Evolutionary conservation across 345 rosid species (phyloP), one percentile per base, ranked within the genome.

Genomic region (Eutrema heterophyllum): DNA sequence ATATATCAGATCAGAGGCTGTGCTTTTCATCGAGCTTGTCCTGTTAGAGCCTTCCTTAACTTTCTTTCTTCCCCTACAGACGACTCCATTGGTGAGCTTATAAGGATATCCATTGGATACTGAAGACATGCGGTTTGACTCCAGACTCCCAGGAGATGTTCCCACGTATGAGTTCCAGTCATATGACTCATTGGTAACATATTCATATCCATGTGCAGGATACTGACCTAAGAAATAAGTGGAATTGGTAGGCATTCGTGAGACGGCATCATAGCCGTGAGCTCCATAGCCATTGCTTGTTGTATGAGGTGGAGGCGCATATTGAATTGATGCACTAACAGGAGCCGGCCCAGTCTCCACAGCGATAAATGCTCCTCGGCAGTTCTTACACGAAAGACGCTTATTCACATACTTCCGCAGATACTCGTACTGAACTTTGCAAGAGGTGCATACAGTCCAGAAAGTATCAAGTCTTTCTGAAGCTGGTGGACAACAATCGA

Each of bases 381-480:
- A 95, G 81, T 95, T 95, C 90, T 95, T 95, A 80, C 99, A 95
- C 9, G 99, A 95, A 74, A 95, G 97, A 74, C 89, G 84, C 87
- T 91, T 91, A 50, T 95, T 95, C 76, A 92, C 94, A 67, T 95
- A 95, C 89, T 95, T 95, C 60, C 98, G 82, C 14, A 95, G 87
- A 79, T 95, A 95, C 84, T 95, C 98, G 33, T 95, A 95, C 84
- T 95, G 99, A 79, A 95, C 96, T 80, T 88, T 95, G 84, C 97
- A 95, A 68, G 97, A 88, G 5, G 99, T 95, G 77, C 98, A 95
- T 44, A 95, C 97, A 54, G 99, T 95, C 97, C 98, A 92, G 81
- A 95, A 95, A 58, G 94, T 95, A 80, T 92, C 99, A 53, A 84
- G 90, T 33, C 92, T 83, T 52, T 81, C 78, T 12, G 96, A 64